These are phyloP conservation scores for Phytophthora rubi DNA, from an alignment of 352 stramenopile genomes.

Conservation along the genomic window DNA sequence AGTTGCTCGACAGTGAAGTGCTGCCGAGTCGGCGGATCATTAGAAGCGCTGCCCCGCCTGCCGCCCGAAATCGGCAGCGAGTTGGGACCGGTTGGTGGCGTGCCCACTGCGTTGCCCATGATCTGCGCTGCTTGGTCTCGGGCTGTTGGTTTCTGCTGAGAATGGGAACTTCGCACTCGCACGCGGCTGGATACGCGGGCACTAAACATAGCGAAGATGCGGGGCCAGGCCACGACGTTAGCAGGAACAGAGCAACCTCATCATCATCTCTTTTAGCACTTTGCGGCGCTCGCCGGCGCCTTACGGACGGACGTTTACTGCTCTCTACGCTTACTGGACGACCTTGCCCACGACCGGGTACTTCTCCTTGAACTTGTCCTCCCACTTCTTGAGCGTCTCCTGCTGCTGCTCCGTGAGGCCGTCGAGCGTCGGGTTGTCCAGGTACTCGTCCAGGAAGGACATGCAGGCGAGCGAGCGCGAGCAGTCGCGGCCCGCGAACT, in stretches of 20 bases:
- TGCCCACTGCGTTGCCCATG: conserved; percentile 46
- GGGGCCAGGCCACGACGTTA: conserved; percentile 14
- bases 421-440: conserved; percentile 91
- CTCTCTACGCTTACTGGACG: conserved; percentile 37
- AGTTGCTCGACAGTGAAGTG: conserved; percentile 88
- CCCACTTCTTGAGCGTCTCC: conserved; percentile 96
- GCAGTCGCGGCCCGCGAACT: conserved; percentile 96
- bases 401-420: conserved; percentile 93
- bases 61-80: conserved; percentile 17
- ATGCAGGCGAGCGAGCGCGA: conserved; percentile 96
- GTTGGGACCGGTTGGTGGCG: conserved; percentile 34
- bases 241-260: conserved; percentile 12
- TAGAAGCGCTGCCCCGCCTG: conserved; percentile 11
- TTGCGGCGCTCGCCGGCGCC: not conserved
- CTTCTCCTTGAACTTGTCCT: conserved; percentile 94
- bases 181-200: conserved; percentile 14
- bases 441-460: conserved; percentile 94
- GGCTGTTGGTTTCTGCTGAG: conserved; percentile 21
- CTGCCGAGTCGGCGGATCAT: conserved; percentile 20
- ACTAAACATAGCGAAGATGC: conserved; percentile 33
- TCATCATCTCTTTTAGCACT: conserved; percentile 15
- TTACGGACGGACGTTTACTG: conserved; percentile 22
- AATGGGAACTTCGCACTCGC: no score
- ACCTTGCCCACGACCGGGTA: conserved; percentile 95
- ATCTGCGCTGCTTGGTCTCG: not conserved